These are phyloP conservation scores for Cystobasidium slooffiae DNA, from an alignment of 1,284 basidiomycete genomes.

Conservation along the genomic window DNA sequence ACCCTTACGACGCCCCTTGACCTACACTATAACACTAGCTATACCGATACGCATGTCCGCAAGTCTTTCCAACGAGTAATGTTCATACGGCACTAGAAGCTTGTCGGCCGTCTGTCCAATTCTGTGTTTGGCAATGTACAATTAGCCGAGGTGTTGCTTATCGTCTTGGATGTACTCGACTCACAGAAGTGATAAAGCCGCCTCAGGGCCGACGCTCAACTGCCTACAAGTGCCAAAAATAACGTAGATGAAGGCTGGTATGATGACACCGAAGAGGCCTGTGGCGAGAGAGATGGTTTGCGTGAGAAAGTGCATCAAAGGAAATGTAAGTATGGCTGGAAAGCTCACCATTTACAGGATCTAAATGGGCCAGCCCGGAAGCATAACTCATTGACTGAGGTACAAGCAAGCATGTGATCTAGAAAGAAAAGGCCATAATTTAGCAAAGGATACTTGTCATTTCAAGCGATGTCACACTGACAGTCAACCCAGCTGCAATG, in stretches of 20 bases:
- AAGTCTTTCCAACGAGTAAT: constrained; percentile 17
- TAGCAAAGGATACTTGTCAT: background rate
- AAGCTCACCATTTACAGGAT: constrained; percentile 50
- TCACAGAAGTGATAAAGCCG: constrained; percentile 77
- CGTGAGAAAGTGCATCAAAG: background rate
- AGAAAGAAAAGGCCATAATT: background rate
- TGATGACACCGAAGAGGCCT: constrained; percentile 69
- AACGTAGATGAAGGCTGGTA: constrained; percentile 61
- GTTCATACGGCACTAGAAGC: constrained; percentile 18
- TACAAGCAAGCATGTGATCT: constrained; percentile 81
- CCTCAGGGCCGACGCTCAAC: constrained; percentile 78
- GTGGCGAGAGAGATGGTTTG: constrained; percentile 61
- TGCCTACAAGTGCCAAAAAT: constrained; percentile 77
- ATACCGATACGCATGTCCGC: constrained; percentile 34
- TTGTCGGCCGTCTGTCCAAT: constrained; percentile 42
- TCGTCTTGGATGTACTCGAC: background rate
- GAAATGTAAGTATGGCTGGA: too few relatives aligned
- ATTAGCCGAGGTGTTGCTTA: background rate
- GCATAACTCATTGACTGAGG: constrained; percentile 91
- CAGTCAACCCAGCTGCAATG: constrained; percentile 78
- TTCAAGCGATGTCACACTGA: constrained; percentile 38
- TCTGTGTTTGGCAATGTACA: background rate
- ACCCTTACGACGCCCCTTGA: background rate
- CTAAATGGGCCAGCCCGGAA: constrained; percentile 69
- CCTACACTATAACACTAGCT: constrained; percentile 39